phyloP scores from a whole-genome alignment of 352 stramenopile genomes.

The Phytopythium oedochilum region DNA sequence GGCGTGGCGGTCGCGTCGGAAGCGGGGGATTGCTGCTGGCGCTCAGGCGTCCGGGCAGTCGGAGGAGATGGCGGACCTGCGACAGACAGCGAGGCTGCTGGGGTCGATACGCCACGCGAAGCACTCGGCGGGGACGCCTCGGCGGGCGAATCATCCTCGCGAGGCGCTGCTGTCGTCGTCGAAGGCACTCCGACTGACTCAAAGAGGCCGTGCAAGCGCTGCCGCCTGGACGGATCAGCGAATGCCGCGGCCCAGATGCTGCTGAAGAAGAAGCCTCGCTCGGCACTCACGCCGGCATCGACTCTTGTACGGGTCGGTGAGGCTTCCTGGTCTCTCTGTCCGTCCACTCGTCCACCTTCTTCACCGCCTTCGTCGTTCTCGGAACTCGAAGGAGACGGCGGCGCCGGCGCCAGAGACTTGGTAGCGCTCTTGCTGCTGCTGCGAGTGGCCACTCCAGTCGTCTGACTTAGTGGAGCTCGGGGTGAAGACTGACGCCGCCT shows the following conservation, averaged over 20 bases:
- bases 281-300: background rate
- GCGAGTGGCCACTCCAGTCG: background rate
- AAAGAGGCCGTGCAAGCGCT: constrained; percentile 18
- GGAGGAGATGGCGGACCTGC: background rate
- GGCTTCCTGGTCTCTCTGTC: background rate
- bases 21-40: background rate
- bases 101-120: background rate
- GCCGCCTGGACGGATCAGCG: constrained; percentile 11
- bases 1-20: background rate
- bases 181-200: background rate
- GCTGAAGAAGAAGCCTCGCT: constrained; percentile 17
- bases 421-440: background rate
- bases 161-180: background rate
- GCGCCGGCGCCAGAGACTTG: too few species aligned
- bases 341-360: background rate
- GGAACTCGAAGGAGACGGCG: background rate
- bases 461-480: background rate
- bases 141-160: background rate
- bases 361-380: background rate
- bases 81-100: background rate
- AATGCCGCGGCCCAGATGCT: constrained; percentile 12
- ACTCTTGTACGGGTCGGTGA: background rate
- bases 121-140: background rate
- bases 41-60: background rate
- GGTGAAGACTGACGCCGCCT: background rate